Base-by-base conservation (phyloP, 2,329 filamentous ascomycete genomes). In the Thelonectria olida region DNA sequence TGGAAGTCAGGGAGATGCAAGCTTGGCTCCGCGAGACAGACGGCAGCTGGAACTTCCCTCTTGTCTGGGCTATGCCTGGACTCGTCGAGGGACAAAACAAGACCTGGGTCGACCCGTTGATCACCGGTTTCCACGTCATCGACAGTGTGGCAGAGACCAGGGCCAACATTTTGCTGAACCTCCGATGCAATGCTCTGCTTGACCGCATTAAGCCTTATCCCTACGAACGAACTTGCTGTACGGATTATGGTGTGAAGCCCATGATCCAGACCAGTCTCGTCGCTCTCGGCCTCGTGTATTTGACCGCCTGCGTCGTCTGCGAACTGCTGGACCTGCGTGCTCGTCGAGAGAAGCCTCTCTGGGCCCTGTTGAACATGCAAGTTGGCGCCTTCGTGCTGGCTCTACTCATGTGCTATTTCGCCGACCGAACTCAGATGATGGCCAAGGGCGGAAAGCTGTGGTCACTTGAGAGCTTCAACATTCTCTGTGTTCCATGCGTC, bases 201-300 rank as follows among this genome's bases (percentile, higher is more conserved):
- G 72, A 60, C 66, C 72, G 54, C 2, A 56, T 67, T n/a, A 62
- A 67, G 22, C 73, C 74, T 19, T 81, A 80, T 56, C 80, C 81
- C 1, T 82, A 34, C 31, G 15, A 34, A 10, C 31, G 80, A 54
- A 85, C 84, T 10, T 88, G 85, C 69, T 88, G 85, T 66, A 82
- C 75, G 41, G 78, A 77, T 41, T 86, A 86, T 64, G 70, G 74
- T 7, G 42, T 51, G 13, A 69, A 62, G 20, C 60, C 70, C 1
- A 58, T 65, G 5, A 41, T 72, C 1, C 74, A 76, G 62, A 31
- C 66, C 4, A 19, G 65, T 0, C 45, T 74, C 4, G 61, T 76
- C 4, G 39, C 49, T 1, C 28, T 70, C 4, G 70, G 67, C 1
- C 34, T 69, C 0, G 10, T 63, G 0, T 73, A 65, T 15, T 54